A percentile compares a stretch with the other conserved stretches of the same genome.
Conservation (phyloP, 139 green algal genomes). For the Volvox africanus region DNA sequence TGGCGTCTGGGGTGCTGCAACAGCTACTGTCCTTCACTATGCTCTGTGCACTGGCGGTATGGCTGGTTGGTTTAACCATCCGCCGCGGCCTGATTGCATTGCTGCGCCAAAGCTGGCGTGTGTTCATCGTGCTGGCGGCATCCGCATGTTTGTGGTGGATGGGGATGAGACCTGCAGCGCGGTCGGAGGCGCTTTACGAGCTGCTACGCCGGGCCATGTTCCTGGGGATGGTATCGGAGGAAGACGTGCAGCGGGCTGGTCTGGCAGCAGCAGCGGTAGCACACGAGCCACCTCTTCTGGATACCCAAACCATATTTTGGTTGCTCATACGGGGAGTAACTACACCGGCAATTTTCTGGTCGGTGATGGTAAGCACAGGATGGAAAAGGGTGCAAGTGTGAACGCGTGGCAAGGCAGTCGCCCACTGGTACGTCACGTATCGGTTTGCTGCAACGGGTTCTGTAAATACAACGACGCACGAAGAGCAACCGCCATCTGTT, state of each 20-base stretch:
- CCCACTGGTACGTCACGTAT: no score
- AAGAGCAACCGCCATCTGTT: no score
- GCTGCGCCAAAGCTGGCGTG: neutral
- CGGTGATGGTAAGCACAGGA: no score
- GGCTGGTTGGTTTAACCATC: neutral
- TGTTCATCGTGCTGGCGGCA: neutral
- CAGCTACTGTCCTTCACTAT: neutral
- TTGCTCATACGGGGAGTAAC: neutral
- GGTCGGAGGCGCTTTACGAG: neutral
- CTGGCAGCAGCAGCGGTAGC: neutral
- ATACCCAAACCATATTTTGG: neutral
- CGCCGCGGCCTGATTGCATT: neutral
- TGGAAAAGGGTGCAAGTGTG: no score
- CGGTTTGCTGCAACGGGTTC: no score
- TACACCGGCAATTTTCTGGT: neutral
- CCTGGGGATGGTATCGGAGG: neutral
- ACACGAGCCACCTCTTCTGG: neutral
- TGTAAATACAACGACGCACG: no score
- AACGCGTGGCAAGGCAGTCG: no score
- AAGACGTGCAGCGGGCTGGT: neutral
- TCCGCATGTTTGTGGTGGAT: neutral
- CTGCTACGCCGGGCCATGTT: neutral
- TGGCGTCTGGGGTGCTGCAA: conserved; percentile 24
- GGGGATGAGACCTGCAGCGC: neutral
- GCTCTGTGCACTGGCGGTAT: neutral